Percentiles rank a stretch among this genome's conserved stretches.
Conservation (phyloP, 495 filamentous ascomycete species). For the Penicillium macrosclerotiorum region DNA sequence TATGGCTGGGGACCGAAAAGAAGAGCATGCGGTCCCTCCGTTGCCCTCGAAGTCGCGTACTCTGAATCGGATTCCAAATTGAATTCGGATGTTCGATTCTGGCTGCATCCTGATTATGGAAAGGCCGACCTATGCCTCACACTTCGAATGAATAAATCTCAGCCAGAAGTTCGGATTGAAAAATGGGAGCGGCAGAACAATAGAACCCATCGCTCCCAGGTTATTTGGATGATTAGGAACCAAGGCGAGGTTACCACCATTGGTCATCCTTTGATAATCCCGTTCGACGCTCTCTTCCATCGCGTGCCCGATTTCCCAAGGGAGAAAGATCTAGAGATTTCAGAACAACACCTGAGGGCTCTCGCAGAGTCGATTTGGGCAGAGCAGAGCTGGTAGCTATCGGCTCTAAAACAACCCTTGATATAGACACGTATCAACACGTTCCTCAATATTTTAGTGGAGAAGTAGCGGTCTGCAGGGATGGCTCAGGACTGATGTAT, state of each 20-base stretch:
- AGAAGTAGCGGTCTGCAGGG: too few species aligned
- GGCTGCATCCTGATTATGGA: constrained; percentile 3
- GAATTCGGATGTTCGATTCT: constrained; percentile 8
- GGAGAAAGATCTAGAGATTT: constrained; percentile 7
- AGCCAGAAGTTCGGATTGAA: constrained; percentile 8
- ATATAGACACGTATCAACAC: too few species aligned
- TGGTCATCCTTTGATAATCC: constrained; percentile 1
- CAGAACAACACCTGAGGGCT: constrained; percentile 5
- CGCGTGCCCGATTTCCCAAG: not conserved
- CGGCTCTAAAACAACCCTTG: too few species aligned
- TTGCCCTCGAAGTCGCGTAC: not conserved
- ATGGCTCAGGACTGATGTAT: too few species aligned
- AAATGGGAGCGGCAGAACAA: constrained; percentile 3
- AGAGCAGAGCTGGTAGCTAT: not conserved
- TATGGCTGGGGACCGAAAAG: constrained; percentile 1
- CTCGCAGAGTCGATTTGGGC: constrained; percentile 1
- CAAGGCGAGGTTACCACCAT: not conserved
- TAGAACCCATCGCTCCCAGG: not conserved
- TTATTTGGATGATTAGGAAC: not conserved
- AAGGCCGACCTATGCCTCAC: constrained; percentile 4
- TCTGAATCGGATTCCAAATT: not conserved
- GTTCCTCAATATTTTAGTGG: too few species aligned
- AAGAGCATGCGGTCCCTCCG: not conserved
- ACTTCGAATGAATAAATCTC: not conserved
- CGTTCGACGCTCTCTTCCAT: constrained; percentile 7